Evolutionary conservation across 495 filamentous ascomycete genomes (phyloP).

Genomic region (Penicillium arizonense): DNA sequence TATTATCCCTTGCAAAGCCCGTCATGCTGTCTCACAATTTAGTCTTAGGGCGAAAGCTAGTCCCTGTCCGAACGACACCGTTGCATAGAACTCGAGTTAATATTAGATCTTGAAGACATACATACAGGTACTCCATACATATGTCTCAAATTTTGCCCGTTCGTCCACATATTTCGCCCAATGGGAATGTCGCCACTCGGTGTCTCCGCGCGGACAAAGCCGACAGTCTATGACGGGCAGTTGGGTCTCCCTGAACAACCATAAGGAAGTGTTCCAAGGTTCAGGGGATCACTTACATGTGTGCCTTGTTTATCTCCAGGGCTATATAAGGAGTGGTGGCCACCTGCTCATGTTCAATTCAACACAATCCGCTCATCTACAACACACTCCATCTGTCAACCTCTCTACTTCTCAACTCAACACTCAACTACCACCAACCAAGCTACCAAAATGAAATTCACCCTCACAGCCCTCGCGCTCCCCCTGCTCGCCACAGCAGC

Average conservation of each 20-base stretch:
- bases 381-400: neutral
- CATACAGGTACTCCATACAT: neutral
- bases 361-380: neutral
- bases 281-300: too few relatives aligned
- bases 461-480: slow-evolving; percentile 24
- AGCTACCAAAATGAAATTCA: slow-evolving; percentile 29
- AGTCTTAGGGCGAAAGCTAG: too few relatives aligned
- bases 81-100: neutral
- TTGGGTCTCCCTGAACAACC: too few relatives aligned
- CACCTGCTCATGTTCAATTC: neutral
- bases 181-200: slow-evolving; percentile 3
- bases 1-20: too few relatives aligned
- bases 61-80: neutral
- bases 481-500: slow-evolving; percentile 31
- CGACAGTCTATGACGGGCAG: slow-evolving; percentile 2
- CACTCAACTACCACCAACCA: neutral
- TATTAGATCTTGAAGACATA: neutral
- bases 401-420: neutral
- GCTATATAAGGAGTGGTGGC: too few relatives aligned
- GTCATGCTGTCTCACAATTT: too few relatives aligned
- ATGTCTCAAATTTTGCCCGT: neutral
- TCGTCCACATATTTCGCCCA: neutral
- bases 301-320: too few relatives aligned
- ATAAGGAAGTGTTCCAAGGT: too few relatives aligned
- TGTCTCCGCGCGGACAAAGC: neutral